Percentiles rank a stretch among this genome's conserved stretches.
phyloP scores from a whole-genome alignment of 164 flowering plant species.

The Cinnamomum chago region DNA sequence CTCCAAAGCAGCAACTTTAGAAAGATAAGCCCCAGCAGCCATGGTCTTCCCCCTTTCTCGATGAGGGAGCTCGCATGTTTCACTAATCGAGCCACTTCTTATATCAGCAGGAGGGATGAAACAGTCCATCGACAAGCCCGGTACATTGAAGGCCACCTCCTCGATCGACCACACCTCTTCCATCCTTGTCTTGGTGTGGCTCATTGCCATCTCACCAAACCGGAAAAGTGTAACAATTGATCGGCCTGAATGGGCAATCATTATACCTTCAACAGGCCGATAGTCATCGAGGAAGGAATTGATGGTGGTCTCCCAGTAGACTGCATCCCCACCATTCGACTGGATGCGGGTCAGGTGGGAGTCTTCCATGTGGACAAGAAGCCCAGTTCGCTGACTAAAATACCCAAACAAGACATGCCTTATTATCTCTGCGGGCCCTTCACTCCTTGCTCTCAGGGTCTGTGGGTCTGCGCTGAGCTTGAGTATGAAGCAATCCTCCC shows the following conservation, averaged over 20 bases:
- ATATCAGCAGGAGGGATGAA: constrained; percentile 73
- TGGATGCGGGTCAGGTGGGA: constrained; percentile 59
- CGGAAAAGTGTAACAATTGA: constrained; percentile 54
- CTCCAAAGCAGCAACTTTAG: constrained; percentile 17
- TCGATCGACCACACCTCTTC: constrained; percentile 67
- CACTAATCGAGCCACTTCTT: constrained; percentile 10
- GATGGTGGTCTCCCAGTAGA: constrained; percentile 70
- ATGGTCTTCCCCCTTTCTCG: constrained; percentile 9
- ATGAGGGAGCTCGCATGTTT: constrained; percentile 7
- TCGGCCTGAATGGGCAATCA: constrained; percentile 60
- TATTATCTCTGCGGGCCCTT: constrained; percentile 57
- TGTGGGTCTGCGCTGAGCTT: constrained; percentile 52
- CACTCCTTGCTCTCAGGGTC: constrained; percentile 52
- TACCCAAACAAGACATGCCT: constrained; percentile 52
- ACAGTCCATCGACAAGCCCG: constrained; percentile 54
- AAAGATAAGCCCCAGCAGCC: constrained; percentile 3
- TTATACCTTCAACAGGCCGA: constrained; percentile 53
- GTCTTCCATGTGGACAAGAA: constrained; percentile 50
- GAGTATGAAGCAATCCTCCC: constrained; percentile 66
- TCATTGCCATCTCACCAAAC: constrained; percentile 62
- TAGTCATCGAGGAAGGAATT: constrained; percentile 57
- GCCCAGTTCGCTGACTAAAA: constrained; percentile 64
- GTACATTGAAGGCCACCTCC: constrained; percentile 62
- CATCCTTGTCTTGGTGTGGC: constrained; percentile 62
- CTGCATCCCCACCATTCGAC: constrained; percentile 48